A percentile compares a stretch with the other conserved stretches of the same genome.
Conservation (phyloP, 352 stramenopile species). For the Phytophthora syringae region DNA sequence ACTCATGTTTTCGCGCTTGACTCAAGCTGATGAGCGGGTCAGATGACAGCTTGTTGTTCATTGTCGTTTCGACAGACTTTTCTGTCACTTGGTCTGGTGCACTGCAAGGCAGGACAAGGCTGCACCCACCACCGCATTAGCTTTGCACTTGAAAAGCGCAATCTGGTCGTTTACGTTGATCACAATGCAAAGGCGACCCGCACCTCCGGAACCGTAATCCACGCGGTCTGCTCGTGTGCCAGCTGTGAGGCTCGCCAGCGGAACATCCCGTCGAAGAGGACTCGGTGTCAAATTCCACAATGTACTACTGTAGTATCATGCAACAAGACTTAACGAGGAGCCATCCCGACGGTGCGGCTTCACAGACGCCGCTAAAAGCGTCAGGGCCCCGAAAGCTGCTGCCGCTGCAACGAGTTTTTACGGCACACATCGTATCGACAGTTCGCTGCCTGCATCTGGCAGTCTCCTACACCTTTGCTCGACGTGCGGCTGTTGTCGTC, state of each 20-base stretch:
- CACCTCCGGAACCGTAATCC: conserved; percentile 33
- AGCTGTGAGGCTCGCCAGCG: conserved; percentile 17
- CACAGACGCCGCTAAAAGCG: conserved; percentile 25
- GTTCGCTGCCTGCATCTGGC: conserved; percentile 26
- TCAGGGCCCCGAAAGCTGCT: no score
- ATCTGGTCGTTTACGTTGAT: conserved; percentile 28
- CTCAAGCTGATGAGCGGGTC: conserved; percentile 5
- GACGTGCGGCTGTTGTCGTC: conserved; percentile 19
- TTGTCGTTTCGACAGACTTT: no score
- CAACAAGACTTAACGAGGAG: conserved; percentile 9
- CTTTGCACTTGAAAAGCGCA: conserved; percentile 22
- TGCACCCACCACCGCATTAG: no score
- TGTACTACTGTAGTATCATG: background rate
- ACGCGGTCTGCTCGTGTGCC: conserved; percentile 20
- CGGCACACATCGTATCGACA: conserved; percentile 16
- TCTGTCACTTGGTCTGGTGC: no score
- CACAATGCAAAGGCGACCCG: no score
- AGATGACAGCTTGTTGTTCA: background rate
- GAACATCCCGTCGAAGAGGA: conserved; percentile 1
- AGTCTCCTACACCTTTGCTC: background rate
- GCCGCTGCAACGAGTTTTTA: conserved; percentile 23
- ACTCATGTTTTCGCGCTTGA: conserved; percentile 13
- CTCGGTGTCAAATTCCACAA: background rate
- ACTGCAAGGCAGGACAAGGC: no score
- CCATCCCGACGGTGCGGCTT: conserved; percentile 21